Conservation (phyloP, 129 eudicot species). For the Tagetes erecta region DNA sequence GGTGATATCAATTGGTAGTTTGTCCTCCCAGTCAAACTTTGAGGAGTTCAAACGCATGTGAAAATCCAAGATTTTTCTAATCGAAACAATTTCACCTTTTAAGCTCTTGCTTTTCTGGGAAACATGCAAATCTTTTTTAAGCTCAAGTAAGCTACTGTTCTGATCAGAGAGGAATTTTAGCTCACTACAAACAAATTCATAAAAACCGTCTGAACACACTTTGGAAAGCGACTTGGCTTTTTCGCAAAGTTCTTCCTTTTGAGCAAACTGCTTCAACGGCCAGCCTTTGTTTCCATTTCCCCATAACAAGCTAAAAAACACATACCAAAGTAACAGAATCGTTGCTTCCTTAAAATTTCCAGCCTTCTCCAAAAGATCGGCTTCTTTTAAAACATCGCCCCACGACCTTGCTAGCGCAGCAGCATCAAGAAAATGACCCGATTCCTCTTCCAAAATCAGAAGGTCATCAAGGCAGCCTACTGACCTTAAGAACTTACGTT, state of each 20-base stretch:
- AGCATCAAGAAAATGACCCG: constrained; percentile 59
- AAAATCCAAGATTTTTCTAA: constrained; percentile 49
- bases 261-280: constrained; percentile 54
- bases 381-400: constrained; percentile 59
- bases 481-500: constrained; percentile 53
- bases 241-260: constrained; percentile 45
- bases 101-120: constrained; percentile 30
- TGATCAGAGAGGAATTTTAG: constrained; percentile 38
- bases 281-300: constrained; percentile 44
- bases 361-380: constrained; percentile 56
- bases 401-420: constrained; percentile 54
- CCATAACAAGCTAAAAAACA: constrained; percentile 52
- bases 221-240: constrained; percentile 43
- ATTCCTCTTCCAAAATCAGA: constrained; percentile 62
- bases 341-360: constrained; percentile 40
- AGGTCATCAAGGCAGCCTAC: constrained; percentile 60
- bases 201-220: constrained; percentile 23
- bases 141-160: constrained; percentile 34
- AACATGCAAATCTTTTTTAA: constrained; percentile 32
- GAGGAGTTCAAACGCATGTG: constrained; percentile 31
- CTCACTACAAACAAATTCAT: constrained; percentile 48
- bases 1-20: constrained; percentile 16
- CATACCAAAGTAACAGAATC: constrained; percentile 35
- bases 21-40: constrained; percentile 53
- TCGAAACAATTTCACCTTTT: constrained; percentile 41